Evolutionary conservation across 768 basidiomycete species (phyloP), one percentile per base, ranked within the genome.

Genomic region (Myochromella boudieri): DNA sequence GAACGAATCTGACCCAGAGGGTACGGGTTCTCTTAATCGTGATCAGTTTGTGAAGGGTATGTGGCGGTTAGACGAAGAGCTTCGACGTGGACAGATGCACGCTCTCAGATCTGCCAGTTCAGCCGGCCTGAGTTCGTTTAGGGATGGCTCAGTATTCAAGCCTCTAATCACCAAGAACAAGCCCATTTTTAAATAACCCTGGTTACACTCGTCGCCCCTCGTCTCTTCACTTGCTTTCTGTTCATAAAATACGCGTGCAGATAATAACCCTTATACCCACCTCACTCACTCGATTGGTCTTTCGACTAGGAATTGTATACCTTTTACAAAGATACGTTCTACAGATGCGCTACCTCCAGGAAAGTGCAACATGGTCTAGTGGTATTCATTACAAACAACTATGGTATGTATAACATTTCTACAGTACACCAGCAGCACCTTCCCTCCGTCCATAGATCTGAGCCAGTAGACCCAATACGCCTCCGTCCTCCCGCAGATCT

Each of bases 1-100:
- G 89, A 72, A 69, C 42, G 87, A 88, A 57, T 88, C 84, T 54
- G 87, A 91, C 62, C 64, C 75, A 3, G 63, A 64, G 3, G 61
- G 68, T 4, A 68, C 64, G 24, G 87, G 87, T 3, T 71, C 71
- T n/a, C 69, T 92, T 9, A 77, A 81, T 52, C 68, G 80, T 4
- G 85, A 87, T 14, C 70, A 69, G 14, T 92, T 92, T 54, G 76
- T 82, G 31, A 77, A 74, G 52, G 90, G 87, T 41, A 90, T 91
- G 87, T 91, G 88, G 88, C 80, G 82, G 28, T 87, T 92, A 22
- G 89, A 92, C 64, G 87, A 89, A 63, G 88, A 90, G 54, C 77
- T 91, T 10, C 71, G 85, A n/a, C 76, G 80, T 37, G 73, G 76
- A 4, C 79, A 84, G 45, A 56, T 62, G 2, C 69, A 69, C 21